Evolutionary conservation across 2,329 filamentous ascomycete species (phyloP), one percentile per base, ranked within the genome.

Genomic region (Trichoderma guizhouense): DNA sequence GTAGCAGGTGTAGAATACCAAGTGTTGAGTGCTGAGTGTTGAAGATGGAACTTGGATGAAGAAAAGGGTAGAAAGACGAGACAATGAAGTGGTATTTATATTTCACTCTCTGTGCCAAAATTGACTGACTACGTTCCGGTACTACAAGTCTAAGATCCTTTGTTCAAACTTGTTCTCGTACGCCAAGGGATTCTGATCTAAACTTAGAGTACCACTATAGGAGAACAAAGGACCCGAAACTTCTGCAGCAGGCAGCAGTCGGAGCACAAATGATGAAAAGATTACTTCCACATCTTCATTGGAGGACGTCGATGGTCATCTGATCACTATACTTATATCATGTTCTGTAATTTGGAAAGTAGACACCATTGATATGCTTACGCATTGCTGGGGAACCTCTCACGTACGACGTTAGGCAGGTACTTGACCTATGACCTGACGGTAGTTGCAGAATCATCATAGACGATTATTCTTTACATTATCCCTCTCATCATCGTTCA

Each of bases 401-500:
- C 39, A 43, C 39, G 7, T n/a, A n/a, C 39, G 15, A n/a, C 15
- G 18, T 9, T 43, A 43, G 15, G 15, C n/a, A n/a, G 39, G 0
- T 43, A 43, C 39, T n/a, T 43, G 39, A 3, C 5, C 15, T n/a
- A 43, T 43, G 18, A 7, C 15, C 7, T 43, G 39, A n/a, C 0
- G 39, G 39, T 9, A 43, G 15, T 43, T 43, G 39, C 7, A n/a
- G 39, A 9, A 43, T n/a, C 39, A 4, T 43, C 39, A 43, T 18
- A 43, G 3, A n/a, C 18, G 3, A 43, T n/a, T 0, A 0, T n/a
- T 18, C 0, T 43, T n/a, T 43, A n/a, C 15, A 43, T 5, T 18
- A 1, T n/a, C 15, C 3, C 39, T 43, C 39, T 43, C 39, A 43
- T 43, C 15, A 5, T 43, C 1, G 15, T 43, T 43, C 39, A 9